Conservation (phyloP, 257 asterid genomes). For the Ballota nigra region DNA sequence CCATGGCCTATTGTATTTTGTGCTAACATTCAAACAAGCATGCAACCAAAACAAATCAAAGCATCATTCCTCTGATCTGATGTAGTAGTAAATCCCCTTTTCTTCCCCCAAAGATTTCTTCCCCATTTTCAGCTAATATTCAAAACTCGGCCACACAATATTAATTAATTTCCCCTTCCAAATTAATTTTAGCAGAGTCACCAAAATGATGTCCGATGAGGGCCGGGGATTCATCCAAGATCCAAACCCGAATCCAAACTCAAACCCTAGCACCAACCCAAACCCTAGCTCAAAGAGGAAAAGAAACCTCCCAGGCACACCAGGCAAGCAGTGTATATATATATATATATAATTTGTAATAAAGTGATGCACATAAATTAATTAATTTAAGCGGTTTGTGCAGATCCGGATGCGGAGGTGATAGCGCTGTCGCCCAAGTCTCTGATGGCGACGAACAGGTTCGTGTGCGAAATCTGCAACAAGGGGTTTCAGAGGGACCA, state of each 20-base stretch:
- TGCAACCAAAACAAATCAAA: too few relatives aligned
- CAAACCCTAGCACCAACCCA: slow-evolving; percentile 11
- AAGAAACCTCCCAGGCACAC: slow-evolving; percentile 85
- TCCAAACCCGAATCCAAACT: slow-evolving; percentile 25
- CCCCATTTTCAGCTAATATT: slow-evolving; percentile 42
- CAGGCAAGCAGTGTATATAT: slow-evolving; percentile 37
- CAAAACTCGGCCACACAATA: too few relatives aligned
- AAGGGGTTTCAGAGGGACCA: slow-evolving; percentile 98
- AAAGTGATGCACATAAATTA: too few relatives aligned
- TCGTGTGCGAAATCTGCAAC: slow-evolving; percentile 87
- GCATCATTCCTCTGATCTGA: neutral
- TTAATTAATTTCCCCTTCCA: neutral
- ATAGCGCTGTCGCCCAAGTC: slow-evolving; percentile 86
- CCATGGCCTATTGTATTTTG: slow-evolving; percentile 42
- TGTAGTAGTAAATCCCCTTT: too few relatives aligned
- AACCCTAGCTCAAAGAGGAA: slow-evolving; percentile 70
- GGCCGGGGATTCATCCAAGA: slow-evolving; percentile 76
- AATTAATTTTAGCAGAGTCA: neutral
- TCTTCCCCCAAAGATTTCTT: slow-evolving; percentile 8
- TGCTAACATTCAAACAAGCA: slow-evolving; percentile 45
- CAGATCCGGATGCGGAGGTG: slow-evolving; percentile 98
- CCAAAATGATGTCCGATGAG: slow-evolving; percentile 61
- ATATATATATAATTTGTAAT: neutral
- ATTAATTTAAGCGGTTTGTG: too few relatives aligned
- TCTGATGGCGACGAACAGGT: slow-evolving; percentile 87